Base-by-base conservation (phyloP, 2,329 filamentous ascomycete species). In the Arthrobotrys pseudoclavata region DNA sequence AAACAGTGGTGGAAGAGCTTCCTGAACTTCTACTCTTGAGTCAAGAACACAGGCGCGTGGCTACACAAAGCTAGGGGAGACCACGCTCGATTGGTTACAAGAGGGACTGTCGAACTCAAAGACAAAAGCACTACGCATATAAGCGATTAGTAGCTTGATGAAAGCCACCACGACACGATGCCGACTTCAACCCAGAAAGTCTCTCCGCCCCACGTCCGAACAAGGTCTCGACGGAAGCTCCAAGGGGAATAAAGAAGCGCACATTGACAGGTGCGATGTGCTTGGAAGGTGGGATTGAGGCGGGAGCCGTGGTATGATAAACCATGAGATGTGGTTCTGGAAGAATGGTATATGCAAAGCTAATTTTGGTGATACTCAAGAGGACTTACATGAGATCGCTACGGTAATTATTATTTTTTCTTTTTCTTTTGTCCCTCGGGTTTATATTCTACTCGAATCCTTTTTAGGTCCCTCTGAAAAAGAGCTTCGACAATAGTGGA, bases 361-460 rank as follows among this genome's bases (percentile, higher is more conserved):
- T 77, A 67, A 71, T 77, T 57, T 52, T 71, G 52, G 74, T 70
- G 74, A 71, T 77, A 77, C 74, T 76, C n/a, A 52, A 68, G 31
- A 68, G 61, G 40, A 77, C 74, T 77, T 77, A 77, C 74, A 69
- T 70, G 34, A 22, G 69, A 76, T 76, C 64, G 72, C 60, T 66
- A 76, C 60, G 53, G 61, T 42, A 63, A 68, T 68, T 68, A 24
- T 47, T 50, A 20, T 69, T 62, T 52, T 69, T 61, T 57, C 31
- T 53, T 48, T 70, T 69, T 66, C 6, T 76, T 60, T 76, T 68
- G 61, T 61, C 48, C 29, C 24, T 70, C 52, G 42, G 13, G 42
- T 57, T 70, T 66, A 52, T 42, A 71, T 52, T 67, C 31, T 68
- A 62, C 71, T 70, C 26, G 45, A 60, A 60, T 60, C 45, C 52